These are phyloP conservation scores for Candida tallmaniae DNA, from an alignment of 805 yeast genomes.

Conservation along the genomic window DNA sequence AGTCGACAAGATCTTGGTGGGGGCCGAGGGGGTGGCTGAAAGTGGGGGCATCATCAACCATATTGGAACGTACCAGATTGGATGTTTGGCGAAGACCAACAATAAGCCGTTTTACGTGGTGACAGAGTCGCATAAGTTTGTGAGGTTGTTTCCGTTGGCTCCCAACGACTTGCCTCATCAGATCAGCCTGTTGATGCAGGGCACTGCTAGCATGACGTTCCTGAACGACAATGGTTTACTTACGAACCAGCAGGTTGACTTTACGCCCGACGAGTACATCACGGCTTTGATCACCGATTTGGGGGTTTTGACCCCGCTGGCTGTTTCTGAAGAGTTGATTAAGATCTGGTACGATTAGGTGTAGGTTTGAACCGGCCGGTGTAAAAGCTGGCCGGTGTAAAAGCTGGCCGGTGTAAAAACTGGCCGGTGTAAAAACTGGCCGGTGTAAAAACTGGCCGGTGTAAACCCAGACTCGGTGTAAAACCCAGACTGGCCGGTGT, in stretches of 20 bases:
- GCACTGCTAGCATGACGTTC: constrained; percentile 15
- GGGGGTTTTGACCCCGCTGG: constrained; percentile 95
- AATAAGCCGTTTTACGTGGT: constrained; percentile 93
- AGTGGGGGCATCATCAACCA: constrained; percentile 97
- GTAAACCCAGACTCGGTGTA: too few species aligned
- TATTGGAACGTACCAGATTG: constrained; percentile 92
- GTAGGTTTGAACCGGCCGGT: constrained; percentile 1
- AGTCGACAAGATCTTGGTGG: constrained; percentile 90
- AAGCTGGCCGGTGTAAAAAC: too few species aligned
- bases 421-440: too few species aligned
- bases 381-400: too few species aligned
- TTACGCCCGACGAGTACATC: constrained; percentile 92
- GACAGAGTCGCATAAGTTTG: constrained; percentile 93
- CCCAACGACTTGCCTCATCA: constrained; percentile 81
- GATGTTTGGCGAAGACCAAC: constrained; percentile 84
- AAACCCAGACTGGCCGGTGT: too few species aligned
- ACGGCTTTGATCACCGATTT: constrained; percentile 95
- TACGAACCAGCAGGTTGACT: constrained; percentile 57
- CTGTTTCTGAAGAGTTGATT: constrained; percentile 96
- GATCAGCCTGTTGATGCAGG: constrained; percentile 20
- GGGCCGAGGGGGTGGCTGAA: constrained; percentile 99
- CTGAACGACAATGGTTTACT: constrained; percentile 16
- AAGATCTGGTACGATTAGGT: constrained; percentile 92
- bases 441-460: too few species aligned
- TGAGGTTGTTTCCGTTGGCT: constrained; percentile 89